These are phyloP conservation scores for Hypoxylon rubiginosum DNA, from an alignment of 2,329 filamentous ascomycete genomes.

Conservation along the genomic window DNA sequence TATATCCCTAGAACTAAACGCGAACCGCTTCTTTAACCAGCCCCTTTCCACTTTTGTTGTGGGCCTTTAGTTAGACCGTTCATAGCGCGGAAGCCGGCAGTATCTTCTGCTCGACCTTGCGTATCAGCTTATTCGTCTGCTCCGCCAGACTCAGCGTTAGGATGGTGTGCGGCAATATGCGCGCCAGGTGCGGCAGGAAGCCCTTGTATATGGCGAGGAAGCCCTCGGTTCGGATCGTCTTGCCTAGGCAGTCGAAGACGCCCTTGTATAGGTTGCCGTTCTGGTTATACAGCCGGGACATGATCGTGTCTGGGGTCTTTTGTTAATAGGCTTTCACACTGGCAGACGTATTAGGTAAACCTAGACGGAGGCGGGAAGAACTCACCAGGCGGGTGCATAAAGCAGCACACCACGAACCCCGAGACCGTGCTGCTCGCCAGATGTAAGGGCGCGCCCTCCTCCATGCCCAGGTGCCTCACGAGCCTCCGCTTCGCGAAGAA, in stretches of 20 bases:
- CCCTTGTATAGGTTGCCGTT: constrained; percentile 96
- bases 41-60: neutral
- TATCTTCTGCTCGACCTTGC: constrained; percentile 76
- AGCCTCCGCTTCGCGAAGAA: constrained; percentile 95
- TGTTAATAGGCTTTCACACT: neutral
- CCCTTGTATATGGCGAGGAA: constrained; percentile 97
- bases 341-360: neutral
- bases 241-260: constrained; percentile 90
- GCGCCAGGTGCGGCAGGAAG: constrained; percentile 92
- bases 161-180: constrained; percentile 96
- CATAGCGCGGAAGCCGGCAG: constrained; percentile 58
- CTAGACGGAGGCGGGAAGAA: constrained; percentile 25
- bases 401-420: constrained; percentile 95
- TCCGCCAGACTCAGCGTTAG: constrained; percentile 93
- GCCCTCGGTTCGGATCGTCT: constrained; percentile 93
- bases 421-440: constrained; percentile 89
- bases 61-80: constrained; percentile 41
- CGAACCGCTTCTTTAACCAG: neutral
- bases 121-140: constrained; percentile 94
- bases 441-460: constrained; percentile 91
- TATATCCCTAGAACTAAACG: neutral
- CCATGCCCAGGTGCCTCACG: constrained; percentile 85
- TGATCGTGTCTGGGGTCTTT: constrained; percentile 81
- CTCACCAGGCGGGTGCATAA: constrained; percentile 96
- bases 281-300: constrained; percentile 99